Evolutionary conservation across 768 basidiomycete genomes (phyloP), one percentile per base, ranked within the genome.

Genomic region (Butyriboletus loyo): DNA sequence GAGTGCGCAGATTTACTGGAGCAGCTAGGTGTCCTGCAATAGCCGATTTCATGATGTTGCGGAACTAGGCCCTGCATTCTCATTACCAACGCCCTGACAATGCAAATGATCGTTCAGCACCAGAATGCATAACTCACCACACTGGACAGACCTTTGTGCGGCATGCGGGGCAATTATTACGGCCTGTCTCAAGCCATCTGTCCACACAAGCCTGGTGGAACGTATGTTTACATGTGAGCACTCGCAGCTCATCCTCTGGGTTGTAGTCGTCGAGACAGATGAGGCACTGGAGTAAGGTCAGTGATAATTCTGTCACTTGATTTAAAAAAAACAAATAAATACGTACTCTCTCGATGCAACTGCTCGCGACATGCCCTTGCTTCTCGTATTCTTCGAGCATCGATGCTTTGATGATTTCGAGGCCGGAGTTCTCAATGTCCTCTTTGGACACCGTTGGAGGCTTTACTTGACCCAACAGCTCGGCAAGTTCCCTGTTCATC

Each of bases 91-190:
- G 17, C 68, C 68, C 68, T 69, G 32, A 13, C 13, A 36, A 36
- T 25, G 36, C 2, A 39, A 31, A 19, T 3, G 7, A 32, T 34
- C 9, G 28, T 24, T 54, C 28, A 62, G 53, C 19, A 35, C 37
- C 24, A 4, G 17, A 34, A 27, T 24, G 14, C 5, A 24, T 7
- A 14, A 35, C 37, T 42, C 37, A 39, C 21, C 3, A 37, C n/a
- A 8, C 13, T 24, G 7, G 15, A 64, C 79, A 34, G 47, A 87
- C 87, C 76, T 80, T 86, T 31, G 84, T 78, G 45, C 94, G 85
- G 72, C 94, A 97, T 7, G 91, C 91, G 31, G 94, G 94, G 67
- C 94, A 97, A 53, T 91, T 92, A 62, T 97, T 97, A 51, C 85
- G 78, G 4, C 93, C 92, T 6, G 80, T 83, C 66, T 85, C 80